These are phyloP conservation scores for Ganoderma multipileum DNA, from an alignment of 1,284 basidiomycete species.

Conservation along the genomic window DNA sequence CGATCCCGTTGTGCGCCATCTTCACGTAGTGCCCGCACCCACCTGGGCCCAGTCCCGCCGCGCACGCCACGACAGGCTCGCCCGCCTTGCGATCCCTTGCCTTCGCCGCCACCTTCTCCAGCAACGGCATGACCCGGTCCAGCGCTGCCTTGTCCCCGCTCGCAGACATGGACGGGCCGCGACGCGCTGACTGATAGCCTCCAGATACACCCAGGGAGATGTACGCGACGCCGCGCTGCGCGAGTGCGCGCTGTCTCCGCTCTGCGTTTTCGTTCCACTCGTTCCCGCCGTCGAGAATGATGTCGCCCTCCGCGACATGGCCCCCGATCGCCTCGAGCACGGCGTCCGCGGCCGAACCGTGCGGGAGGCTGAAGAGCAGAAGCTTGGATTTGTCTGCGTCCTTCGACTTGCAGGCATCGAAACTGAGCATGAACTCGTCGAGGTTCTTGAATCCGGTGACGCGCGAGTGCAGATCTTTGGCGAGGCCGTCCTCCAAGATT, in stretches of 20 bases:
- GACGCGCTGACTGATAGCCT: constrained; percentile 32
- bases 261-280: constrained; percentile 19
- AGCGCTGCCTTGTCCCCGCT: constrained; percentile 30
- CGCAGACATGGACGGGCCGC: constrained; percentile 33
- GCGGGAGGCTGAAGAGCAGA: too few species aligned
- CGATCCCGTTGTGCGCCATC: constrained; percentile 32
- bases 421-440: too few species aligned
- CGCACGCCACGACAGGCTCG: constrained; percentile 1
- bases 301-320: constrained; percentile 29
- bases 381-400: too few species aligned
- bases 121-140: constrained; percentile 30
- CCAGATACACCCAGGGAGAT: too few species aligned
- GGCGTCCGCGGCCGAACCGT: constrained; percentile 23
- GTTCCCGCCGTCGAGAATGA: constrained; percentile 24
- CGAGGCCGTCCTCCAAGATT: constrained; percentile 23
- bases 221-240: constrained; percentile 27
- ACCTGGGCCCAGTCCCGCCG: too few species aligned
- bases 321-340: constrained; percentile 23
- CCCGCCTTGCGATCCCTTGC: constrained; percentile 32
- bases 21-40: not conserved
- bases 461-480: too few species aligned
- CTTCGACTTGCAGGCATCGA: too few species aligned
- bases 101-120: too few species aligned
- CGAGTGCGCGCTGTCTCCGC: constrained; percentile 25
- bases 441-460: too few species aligned